Percentiles rank a stretch among this genome's conserved stretches.
phyloP scores from a whole-genome alignment of 2,329 filamentous ascomycete genomes.

The Ophiostoma angusticollis region DNA sequence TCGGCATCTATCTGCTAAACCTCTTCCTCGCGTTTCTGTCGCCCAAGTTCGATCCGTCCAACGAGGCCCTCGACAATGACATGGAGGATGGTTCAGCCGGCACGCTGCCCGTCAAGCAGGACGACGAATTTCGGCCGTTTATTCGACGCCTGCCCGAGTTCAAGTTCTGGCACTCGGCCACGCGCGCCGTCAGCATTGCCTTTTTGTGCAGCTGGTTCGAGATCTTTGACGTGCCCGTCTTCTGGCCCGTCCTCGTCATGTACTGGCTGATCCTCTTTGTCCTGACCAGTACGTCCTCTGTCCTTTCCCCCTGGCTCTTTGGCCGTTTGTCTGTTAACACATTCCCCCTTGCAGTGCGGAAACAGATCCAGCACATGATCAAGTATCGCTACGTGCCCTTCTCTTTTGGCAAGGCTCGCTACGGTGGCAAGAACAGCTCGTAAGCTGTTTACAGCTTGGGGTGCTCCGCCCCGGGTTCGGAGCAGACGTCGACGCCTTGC shows the following conservation, averaged over 20 bases:
- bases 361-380: constrained; percentile 99
- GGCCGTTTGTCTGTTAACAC: neutral
- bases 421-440: constrained; percentile 48
- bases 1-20: constrained; percentile 97
- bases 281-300: constrained; percentile 65
- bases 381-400: constrained; percentile 98
- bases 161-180: constrained; percentile 99
- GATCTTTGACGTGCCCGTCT: constrained; percentile 92
- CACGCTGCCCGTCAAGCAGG: constrained; percentile 80
- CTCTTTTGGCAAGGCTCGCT: constrained; percentile 77
- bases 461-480: too few relatives aligned
- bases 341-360: constrained; percentile 54
- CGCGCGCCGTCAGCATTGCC: constrained; percentile 67
- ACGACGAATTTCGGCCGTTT: constrained; percentile 96
- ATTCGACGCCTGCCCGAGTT: constrained; percentile 94
- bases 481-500: neutral
- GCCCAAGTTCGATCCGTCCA: constrained; percentile 96
- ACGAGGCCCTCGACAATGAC: constrained; percentile 79
- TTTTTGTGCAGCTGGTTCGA: constrained; percentile 88
- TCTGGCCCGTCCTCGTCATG: constrained; percentile 96
- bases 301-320: neutral
- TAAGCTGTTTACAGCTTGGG: constrained; percentile 1
- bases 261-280: constrained; percentile 98
- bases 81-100: constrained; percentile 85
- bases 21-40: constrained; percentile 97